These are phyloP conservation scores for Penicillium crystallinum DNA, from an alignment of 495 filamentous ascomycete species.

Conservation along the genomic window DNA sequence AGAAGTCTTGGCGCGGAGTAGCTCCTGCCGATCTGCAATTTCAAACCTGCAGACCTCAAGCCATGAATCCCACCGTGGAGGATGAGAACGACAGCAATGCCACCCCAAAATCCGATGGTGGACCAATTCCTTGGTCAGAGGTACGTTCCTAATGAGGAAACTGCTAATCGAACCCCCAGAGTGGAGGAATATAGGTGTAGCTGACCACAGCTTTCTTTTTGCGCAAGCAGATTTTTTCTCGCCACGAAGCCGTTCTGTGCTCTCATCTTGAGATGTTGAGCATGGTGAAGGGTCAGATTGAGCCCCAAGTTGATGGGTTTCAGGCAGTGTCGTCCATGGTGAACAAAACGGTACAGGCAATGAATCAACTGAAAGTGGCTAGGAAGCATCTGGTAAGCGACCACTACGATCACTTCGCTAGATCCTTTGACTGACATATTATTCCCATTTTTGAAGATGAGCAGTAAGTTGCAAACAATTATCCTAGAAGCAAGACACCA, in stretches of 20 bases:
- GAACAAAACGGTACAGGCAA: constrained; percentile 33
- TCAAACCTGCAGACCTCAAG: background rate
- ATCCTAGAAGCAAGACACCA: background rate
- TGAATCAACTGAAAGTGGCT: constrained; percentile 31
- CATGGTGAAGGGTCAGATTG: constrained; percentile 20
- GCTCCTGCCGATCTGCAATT: constrained; percentile 19
- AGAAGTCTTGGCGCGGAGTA: constrained; percentile 24
- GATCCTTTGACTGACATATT: background rate
- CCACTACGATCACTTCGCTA: background rate
- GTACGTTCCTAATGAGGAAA: constrained; percentile 13
- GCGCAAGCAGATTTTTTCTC: constrained; percentile 27
- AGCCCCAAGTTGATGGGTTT: constrained; percentile 19
- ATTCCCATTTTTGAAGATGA: constrained; percentile 9
- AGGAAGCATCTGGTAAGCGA: constrained; percentile 33
- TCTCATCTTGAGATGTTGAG: constrained; percentile 35
- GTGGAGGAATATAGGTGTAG: background rate
- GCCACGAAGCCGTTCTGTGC: constrained; percentile 30
- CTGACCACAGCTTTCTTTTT: background rate
- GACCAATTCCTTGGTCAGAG: constrained; percentile 17
- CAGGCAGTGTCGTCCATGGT: constrained; percentile 32
- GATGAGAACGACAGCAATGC: background rate
- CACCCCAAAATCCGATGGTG: background rate
- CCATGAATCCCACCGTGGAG: constrained; percentile 6
- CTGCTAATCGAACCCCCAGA: background rate
- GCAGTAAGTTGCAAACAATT: constrained; percentile 14